A percentile compares a stretch with the other conserved stretches of the same genome.
phyloP scores from a whole-genome alignment of 2,329 filamentous ascomycete species.

The Podosphaera leucotricha region DNA sequence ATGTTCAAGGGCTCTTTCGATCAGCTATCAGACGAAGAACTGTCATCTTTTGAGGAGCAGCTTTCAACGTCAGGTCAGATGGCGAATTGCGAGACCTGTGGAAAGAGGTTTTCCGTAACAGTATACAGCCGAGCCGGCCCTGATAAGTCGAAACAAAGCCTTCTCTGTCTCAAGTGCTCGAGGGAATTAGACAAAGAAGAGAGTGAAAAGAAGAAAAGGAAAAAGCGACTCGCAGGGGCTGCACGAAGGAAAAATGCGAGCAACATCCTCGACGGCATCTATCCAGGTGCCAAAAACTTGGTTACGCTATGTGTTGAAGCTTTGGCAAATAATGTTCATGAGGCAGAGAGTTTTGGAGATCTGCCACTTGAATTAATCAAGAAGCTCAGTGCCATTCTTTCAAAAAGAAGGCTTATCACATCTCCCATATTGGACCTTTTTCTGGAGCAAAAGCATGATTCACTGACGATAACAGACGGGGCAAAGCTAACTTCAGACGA shows the following conservation, averaged over 20 bases:
- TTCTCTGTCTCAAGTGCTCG: constrained; percentile 67
- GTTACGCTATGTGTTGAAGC: constrained; percentile 40
- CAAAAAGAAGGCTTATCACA: constrained; percentile 33
- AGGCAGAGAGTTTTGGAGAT: constrained; percentile 38
- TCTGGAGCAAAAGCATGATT: constrained; percentile 25
- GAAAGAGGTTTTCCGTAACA: constrained; percentile 80
- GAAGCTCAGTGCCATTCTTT: constrained; percentile 33
- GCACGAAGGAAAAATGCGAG: constrained; percentile 59
- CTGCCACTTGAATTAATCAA: constrained; percentile 31
- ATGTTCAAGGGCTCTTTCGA: constrained; percentile 11
- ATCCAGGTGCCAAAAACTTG: constrained; percentile 41
- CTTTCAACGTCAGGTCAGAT: constrained; percentile 40
- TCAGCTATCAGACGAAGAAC: constrained; percentile 4
- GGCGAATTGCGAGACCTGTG: constrained; percentile 67
- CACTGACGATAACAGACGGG: constrained; percentile 32
- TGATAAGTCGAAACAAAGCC: constrained; percentile 33
- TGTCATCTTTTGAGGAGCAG: constrained; percentile 23
- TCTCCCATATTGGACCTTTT: constrained; percentile 32
- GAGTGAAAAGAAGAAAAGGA: constrained; percentile 33
- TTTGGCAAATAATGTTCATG: constrained; percentile 35
- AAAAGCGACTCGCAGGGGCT: constrained; percentile 28
- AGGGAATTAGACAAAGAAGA: constrained; percentile 46
- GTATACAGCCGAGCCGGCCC: constrained; percentile 65
- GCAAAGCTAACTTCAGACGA: constrained; percentile 50
- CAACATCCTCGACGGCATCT: constrained; percentile 56